Conservation (phyloP, 495 filamentous ascomycete genomes). For the Penicillium salamii region DNA sequence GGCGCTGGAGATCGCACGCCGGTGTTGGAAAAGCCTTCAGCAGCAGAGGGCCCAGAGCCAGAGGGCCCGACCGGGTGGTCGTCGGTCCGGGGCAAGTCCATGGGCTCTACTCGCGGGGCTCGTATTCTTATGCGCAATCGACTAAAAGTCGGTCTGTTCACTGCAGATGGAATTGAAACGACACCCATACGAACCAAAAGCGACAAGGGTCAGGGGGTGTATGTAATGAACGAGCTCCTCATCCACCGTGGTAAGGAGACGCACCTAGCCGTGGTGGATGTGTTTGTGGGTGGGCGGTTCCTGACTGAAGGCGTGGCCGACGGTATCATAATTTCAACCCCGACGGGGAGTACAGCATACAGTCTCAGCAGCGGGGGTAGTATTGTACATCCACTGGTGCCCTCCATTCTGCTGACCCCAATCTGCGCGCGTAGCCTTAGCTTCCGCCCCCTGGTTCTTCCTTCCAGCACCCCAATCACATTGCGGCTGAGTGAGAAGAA, state of each 20-base stretch:
- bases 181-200: conserved; percentile 41
- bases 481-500: conserved; percentile 80
- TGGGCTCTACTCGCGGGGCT: conserved; percentile 70
- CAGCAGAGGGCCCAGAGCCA: conserved; percentile 18
- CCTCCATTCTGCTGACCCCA: conserved; percentile 82
- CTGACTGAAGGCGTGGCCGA: conserved; percentile 92
- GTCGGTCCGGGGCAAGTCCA: conserved; percentile 71
- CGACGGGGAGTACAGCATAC: conserved; percentile 94
- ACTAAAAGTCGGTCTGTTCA: conserved; percentile 76
- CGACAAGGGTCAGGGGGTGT: conserved; percentile 50
- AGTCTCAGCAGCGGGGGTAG: conserved; percentile 87
- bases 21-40: conserved; percentile 28
- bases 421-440: conserved; percentile 90
- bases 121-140: conserved; percentile 83
- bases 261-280: conserved; percentile 85
- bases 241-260: conserved; percentile 87
- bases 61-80: conserved; percentile 60
- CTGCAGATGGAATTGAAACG: conserved; percentile 50
- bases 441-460: conserved; percentile 88
- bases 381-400: conserved; percentile 91
- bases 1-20: conserved; percentile 48
- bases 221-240: conserved; percentile 93
- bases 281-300: conserved; percentile 79
- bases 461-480: conserved; percentile 79
- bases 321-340: conserved; percentile 89